Percentiles rank a stretch among this genome's conserved stretches.
Conservation (phyloP, 345 rosid genomes). For the Melaleuca quinquenervia region DNA sequence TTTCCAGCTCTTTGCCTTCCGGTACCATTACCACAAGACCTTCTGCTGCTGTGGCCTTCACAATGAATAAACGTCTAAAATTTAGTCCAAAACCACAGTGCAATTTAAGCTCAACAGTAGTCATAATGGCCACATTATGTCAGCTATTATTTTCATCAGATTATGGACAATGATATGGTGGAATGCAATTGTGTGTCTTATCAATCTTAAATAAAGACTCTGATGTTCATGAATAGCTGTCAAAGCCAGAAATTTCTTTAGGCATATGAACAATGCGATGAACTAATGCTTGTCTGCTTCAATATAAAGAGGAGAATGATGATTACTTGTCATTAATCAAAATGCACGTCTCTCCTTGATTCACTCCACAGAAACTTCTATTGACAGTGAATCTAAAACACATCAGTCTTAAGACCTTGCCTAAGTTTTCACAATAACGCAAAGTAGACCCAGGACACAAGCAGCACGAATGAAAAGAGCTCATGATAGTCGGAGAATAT, state of each 20-base stretch:
- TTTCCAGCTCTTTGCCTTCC: constrained; percentile 34
- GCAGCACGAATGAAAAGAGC: not conserved
- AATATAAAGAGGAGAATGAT: not conserved
- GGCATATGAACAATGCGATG: not conserved
- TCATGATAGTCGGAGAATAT: not conserved
- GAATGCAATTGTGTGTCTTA: not conserved
- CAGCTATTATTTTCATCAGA: not conserved
- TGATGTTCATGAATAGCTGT: not conserved
- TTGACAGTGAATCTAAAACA: not conserved
- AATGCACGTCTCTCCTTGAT: not conserved
- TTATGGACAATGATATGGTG: not conserved
- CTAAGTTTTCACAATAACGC: not conserved
- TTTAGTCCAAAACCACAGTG: not conserved
- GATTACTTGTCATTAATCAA: not conserved
- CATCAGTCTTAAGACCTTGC: not conserved
- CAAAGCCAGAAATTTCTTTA: not conserved
- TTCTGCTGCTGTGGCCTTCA: constrained; percentile 40
- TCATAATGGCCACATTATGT: not conserved
- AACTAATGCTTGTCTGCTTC: not conserved
- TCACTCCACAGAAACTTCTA: not conserved
- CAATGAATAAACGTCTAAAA: constrained; percentile 12
- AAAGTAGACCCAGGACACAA: not conserved
- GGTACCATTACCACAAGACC: constrained; percentile 40
- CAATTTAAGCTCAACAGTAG: not conserved
- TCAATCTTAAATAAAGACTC: not conserved